These are phyloP conservation scores for Fusarium penzigii DNA, from an alignment of 2,329 filamentous ascomycete genomes.

Conservation along the genomic window DNA sequence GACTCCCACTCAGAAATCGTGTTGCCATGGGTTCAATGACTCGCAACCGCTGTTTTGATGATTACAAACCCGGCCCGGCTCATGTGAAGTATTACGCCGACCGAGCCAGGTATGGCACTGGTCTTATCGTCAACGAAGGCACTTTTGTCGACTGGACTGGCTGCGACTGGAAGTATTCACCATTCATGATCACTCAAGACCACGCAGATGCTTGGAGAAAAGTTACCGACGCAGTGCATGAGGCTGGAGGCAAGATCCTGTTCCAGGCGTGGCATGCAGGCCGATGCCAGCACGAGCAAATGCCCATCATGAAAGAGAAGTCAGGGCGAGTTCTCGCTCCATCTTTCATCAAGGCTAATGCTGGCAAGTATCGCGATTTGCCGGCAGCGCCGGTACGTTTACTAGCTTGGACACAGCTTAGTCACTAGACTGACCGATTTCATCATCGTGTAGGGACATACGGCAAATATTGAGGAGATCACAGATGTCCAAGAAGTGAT, in stretches of 20 bases:
- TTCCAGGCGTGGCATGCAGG: constrained; percentile 14
- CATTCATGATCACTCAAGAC: background rate
- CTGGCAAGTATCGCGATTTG: constrained; percentile 5
- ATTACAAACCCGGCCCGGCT: constrained; percentile 3
- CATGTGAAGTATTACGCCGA: constrained; percentile 5
- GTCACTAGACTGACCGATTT: background rate
- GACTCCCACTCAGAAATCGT: constrained; percentile 4
- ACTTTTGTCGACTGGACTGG: constrained; percentile 8
- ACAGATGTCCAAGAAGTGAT: background rate
- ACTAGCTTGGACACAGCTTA: background rate
- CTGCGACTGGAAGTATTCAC: constrained; percentile 4
- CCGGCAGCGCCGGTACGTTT: background rate
- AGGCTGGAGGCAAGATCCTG: background rate
- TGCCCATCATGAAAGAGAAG: constrained; percentile 1
- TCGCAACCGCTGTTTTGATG: constrained; percentile 5
- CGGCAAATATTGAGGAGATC: background rate
- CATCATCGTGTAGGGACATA: constrained; percentile 1
- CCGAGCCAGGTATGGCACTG: constrained; percentile 1
- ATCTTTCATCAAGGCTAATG: constrained; percentile 1
- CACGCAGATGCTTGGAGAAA: constrained; percentile 1
- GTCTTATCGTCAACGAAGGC: constrained; percentile 2
- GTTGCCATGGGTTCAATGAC: constrained; percentile 17
- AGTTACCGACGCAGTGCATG: background rate
- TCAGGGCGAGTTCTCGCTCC: constrained; percentile 1
- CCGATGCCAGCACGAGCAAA: constrained; percentile 6